phyloP scores from a whole-genome alignment of 2,329 filamentous ascomycete species.

The Xylaria digitata region DNA sequence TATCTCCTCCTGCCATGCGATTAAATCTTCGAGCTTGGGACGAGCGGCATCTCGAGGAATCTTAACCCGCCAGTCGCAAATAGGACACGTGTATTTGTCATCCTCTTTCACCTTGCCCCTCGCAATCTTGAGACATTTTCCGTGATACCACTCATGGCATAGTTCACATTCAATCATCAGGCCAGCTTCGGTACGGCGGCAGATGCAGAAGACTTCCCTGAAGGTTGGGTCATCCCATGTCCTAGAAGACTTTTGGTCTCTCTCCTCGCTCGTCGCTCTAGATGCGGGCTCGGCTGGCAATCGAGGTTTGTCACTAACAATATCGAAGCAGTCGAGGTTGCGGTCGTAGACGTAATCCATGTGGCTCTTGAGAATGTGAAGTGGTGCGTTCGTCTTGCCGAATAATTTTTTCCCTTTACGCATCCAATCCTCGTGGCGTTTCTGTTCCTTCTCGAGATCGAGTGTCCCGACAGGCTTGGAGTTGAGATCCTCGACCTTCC shows the following conservation, averaged over 20 bases:
- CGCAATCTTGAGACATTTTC: slow-evolving; percentile 97
- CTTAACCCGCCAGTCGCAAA: slow-evolving; percentile 96
- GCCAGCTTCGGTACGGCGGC: slow-evolving; percentile 89
- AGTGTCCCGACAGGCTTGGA: slow-evolving; percentile 91
- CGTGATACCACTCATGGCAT: slow-evolving; percentile 99
- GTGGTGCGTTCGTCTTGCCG: slow-evolving; percentile 94
- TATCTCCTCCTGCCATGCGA: slow-evolving; percentile 86
- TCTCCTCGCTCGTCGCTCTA: slow-evolving; percentile 73
- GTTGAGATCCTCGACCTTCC: slow-evolving; percentile 86
- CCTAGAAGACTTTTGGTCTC: slow-evolving; percentile 56
- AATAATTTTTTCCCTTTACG: slow-evolving; percentile 96
- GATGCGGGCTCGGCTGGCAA: slow-evolving; percentile 93
- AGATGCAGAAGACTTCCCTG: slow-evolving; percentile 95
- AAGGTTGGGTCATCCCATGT: slow-evolving; percentile 71
- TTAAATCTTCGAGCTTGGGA: slow-evolving; percentile 91
- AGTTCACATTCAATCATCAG: slow-evolving; percentile 99
- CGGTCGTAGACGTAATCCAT: slow-evolving; percentile 93
- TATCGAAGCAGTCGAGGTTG: slow-evolving; percentile 91
- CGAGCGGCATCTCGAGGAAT: slow-evolving; percentile 96
- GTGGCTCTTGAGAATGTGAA: slow-evolving; percentile 94
- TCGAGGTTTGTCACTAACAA: slow-evolving; percentile 83
- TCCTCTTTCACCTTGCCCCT: slow-evolving; percentile 98
- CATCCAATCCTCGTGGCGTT: slow-evolving; percentile 99
- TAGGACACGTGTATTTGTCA: slow-evolving; percentile 97
- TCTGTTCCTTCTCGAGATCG: slow-evolving; percentile 93